Conservation (phyloP, 371 early-diverging fungal species). For the Phascolomyces articulosus region DNA sequence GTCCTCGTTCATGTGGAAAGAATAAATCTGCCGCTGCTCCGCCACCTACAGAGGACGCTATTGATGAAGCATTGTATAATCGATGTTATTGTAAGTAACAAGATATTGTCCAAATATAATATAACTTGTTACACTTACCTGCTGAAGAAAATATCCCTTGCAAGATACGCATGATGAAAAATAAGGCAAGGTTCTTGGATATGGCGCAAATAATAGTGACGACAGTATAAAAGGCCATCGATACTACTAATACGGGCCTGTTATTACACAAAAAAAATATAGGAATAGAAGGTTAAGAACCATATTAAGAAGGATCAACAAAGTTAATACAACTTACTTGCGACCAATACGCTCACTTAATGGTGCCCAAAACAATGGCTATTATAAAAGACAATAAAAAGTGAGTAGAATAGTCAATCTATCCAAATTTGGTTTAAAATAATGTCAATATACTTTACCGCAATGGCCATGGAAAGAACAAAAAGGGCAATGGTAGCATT, state of each 20-base stretch:
- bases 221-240: slow-evolving; percentile 29
- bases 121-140: too few species aligned
- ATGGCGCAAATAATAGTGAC: slow-evolving; percentile 36
- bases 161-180: slow-evolving; percentile 39
- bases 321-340: too few species aligned
- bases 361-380: slow-evolving; percentile 35
- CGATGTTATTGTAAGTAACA: too few species aligned
- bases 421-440: too few species aligned
- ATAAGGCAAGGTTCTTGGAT: slow-evolving; percentile 32
- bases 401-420: too few species aligned
- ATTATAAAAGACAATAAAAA: background rate
- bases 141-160: slow-evolving; percentile 41
- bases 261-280: too few species aligned
- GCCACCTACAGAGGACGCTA: slow-evolving; percentile 49
- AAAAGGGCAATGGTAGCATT: slow-evolving; percentile 25
- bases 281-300: background rate
- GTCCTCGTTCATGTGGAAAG: slow-evolving; percentile 39
- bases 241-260: too few species aligned
- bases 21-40: slow-evolving; percentile 47
- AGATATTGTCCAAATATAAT: too few species aligned
- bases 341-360: slow-evolving; percentile 38
- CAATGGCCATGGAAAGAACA: slow-evolving; percentile 16
- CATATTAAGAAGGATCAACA: too few species aligned
- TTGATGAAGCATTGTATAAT: too few species aligned
- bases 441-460: too few species aligned